Percentiles rank a stretch among this genome's conserved stretches.
phyloP scores from a whole-genome alignment of 768 basidiomycete genomes.

The Panus rudis region DNA sequence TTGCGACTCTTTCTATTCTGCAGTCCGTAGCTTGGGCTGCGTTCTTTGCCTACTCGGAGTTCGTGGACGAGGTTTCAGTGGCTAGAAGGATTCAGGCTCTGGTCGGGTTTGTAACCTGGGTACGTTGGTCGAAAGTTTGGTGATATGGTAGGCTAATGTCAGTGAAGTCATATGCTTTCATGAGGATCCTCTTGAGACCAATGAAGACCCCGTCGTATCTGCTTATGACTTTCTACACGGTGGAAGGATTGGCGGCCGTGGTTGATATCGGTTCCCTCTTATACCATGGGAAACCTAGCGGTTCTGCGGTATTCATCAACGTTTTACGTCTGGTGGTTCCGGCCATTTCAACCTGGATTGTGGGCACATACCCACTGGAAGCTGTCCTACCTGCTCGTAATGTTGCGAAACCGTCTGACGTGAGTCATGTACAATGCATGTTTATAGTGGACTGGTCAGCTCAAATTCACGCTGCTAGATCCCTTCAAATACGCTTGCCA shows the following conservation, averaged over 20 bases:
- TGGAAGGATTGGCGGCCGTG: conserved; percentile 31
- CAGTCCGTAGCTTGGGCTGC: conserved; percentile 35
- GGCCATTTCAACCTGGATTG: conserved; percentile 36
- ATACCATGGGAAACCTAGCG: too few species aligned
- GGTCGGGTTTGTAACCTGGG: conserved; percentile 42
- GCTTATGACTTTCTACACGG: conserved; percentile 35
- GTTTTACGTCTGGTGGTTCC: conserved; percentile 29
- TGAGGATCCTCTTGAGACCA: conserved; percentile 33
- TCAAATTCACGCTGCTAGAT: conserved; percentile 26
- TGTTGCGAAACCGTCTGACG: conserved; percentile 44
- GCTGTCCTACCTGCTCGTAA: conserved; percentile 35
- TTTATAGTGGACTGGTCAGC: conserved; percentile 1
- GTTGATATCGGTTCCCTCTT: too few species aligned
- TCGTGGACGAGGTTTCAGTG: background rate
- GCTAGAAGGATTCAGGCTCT: conserved; percentile 17
- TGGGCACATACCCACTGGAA: conserved; percentile 53
- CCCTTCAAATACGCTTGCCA: conserved; percentile 42
- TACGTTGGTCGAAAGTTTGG: conserved; percentile 16
- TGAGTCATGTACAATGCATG: conserved; percentile 19
- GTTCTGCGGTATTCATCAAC: conserved; percentile 26
- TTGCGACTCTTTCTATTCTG: conserved; percentile 33
- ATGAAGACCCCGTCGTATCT: conserved; percentile 49
- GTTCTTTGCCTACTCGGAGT: conserved; percentile 9
- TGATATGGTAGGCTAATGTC: background rate
- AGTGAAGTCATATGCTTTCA: conserved; percentile 37